Percentiles rank a stretch among this genome's conserved stretches.
These are phyloP conservation scores for Pseudoscleropodium purum DNA, from an alignment of 225 moss, liverwort and hornwort genomes.

Conservation along the genomic window DNA sequence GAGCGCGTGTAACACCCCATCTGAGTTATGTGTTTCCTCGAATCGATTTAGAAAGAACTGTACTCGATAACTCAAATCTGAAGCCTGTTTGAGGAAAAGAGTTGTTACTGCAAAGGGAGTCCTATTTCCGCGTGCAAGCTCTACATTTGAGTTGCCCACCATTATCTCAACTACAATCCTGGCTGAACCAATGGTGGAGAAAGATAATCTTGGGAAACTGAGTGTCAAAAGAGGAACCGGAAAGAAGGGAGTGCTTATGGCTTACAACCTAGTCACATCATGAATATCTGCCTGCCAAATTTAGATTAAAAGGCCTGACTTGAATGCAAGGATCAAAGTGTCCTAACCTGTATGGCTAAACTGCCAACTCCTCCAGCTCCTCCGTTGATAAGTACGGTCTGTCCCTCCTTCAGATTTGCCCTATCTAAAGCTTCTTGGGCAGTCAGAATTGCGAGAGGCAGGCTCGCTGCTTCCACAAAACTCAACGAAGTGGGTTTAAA, in stretches of 20 bases:
- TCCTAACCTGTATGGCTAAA: slow-evolving; percentile 66
- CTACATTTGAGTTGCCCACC: not conserved
- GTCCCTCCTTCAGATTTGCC: slow-evolving; percentile 58
- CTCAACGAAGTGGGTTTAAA: slow-evolving; percentile 55
- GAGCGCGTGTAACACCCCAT: not conserved
- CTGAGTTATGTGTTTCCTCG: not conserved
- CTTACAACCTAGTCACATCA: too few species aligned
- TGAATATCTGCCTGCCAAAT: not conserved
- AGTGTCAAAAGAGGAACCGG: not conserved
- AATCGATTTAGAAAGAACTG: not conserved
- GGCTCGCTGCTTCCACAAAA: slow-evolving; percentile 68
- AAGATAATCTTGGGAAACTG: not conserved
- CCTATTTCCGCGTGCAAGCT: not conserved
- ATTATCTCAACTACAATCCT: not conserved
- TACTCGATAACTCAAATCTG: not conserved
- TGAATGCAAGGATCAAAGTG: not conserved
- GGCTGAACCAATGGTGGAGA: not conserved
- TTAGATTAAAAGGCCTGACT: not conserved
- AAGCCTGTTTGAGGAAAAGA: not conserved
- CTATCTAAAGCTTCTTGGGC: slow-evolving; percentile 63
- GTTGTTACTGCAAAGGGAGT: not conserved
- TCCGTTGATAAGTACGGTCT: slow-evolving; percentile 58
- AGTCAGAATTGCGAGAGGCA: slow-evolving; percentile 63
- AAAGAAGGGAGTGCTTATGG: not conserved
- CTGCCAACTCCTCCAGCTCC: slow-evolving; percentile 83